phyloP scores from a whole-genome alignment of 2,329 filamentous ascomycete genomes.

The Lachnum nothofagi region DNA sequence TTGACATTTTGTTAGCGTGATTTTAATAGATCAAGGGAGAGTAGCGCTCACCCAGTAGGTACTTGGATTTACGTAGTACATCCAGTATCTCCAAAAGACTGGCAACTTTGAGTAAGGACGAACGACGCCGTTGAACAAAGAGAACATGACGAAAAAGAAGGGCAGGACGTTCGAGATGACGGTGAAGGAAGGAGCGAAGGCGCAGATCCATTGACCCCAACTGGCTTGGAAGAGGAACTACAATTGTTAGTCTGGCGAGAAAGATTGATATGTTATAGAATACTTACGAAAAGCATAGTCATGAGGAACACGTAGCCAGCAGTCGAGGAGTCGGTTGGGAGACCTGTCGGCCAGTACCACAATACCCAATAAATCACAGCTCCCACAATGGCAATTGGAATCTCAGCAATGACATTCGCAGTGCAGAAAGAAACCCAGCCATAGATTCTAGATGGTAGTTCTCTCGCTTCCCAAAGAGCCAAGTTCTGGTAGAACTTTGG shows the following conservation, averaged over 20 bases:
- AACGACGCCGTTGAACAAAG: constrained; percentile 72
- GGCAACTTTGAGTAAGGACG: constrained; percentile 54
- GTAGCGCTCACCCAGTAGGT: constrained; percentile 48
- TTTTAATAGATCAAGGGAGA: background rate
- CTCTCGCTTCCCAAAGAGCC: constrained; percentile 66
- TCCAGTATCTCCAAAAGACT: constrained; percentile 33
- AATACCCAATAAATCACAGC: constrained; percentile 65
- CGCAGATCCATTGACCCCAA: constrained; percentile 82
- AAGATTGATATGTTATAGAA: background rate
- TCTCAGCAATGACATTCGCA: constrained; percentile 66
- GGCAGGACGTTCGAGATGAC: constrained; percentile 61
- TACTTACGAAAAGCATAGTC: constrained; percentile 59
- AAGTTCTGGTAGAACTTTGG: constrained; percentile 75
- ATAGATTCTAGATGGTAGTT: constrained; percentile 70
- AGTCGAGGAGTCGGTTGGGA: constrained; percentile 58
- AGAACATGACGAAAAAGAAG: constrained; percentile 49
- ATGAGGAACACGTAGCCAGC: constrained; percentile 76
- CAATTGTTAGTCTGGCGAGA: background rate
- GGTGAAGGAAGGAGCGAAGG: constrained; percentile 73
- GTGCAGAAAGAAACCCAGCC: constrained; percentile 73
- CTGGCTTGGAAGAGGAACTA: constrained; percentile 64
- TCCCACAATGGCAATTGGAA: constrained; percentile 62
- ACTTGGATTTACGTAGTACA: constrained; percentile 61
- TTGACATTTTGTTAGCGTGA: background rate
- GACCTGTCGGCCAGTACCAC: constrained; percentile 72